Conservation (phyloP, 2,329 filamentous ascomycete species). For the Coniella vitis region DNA sequence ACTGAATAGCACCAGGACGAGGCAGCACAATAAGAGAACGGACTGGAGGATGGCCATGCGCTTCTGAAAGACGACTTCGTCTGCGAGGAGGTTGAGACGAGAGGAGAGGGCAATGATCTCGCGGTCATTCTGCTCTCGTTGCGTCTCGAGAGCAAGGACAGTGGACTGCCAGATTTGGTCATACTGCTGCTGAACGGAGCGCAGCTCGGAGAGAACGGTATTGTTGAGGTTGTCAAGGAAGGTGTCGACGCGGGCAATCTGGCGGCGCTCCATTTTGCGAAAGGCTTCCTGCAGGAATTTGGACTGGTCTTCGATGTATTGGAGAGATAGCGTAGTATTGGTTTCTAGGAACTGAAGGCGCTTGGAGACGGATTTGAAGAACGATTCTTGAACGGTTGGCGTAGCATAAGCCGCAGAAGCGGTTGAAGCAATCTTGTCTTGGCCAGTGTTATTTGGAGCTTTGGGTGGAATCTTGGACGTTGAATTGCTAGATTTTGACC, state of each 20-base stretch:
- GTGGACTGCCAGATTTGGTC: constrained; percentile 97
- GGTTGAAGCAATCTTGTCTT: constrained; percentile 8
- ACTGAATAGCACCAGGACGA: constrained; percentile 81
- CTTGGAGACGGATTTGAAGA: constrained; percentile 95
- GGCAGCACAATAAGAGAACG: constrained; percentile 75
- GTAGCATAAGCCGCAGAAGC: constrained; percentile 33
- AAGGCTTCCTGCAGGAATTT: constrained; percentile 83
- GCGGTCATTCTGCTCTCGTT: constrained; percentile 74
- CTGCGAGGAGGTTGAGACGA: constrained; percentile 81
- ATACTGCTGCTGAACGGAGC: constrained; percentile 74
- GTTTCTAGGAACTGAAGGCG: constrained; percentile 84
- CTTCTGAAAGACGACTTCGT: constrained; percentile 82
- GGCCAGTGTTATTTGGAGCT: constrained; percentile 3
- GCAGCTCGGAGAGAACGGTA: constrained; percentile 77
- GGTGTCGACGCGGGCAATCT: constrained; percentile 71
- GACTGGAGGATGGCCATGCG: constrained; percentile 91
- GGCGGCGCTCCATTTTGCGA: constrained; percentile 77
- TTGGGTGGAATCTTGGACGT: constrained; percentile 3
- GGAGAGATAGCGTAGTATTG: constrained; percentile 85
- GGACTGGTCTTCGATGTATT: constrained; percentile 96
- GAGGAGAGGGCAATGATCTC: constrained; percentile 78
- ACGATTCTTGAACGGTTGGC: constrained; percentile 90
- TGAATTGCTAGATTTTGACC: background rate
- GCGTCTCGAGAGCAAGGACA: constrained; percentile 81
- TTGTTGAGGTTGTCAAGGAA: constrained; percentile 83